A percentile compares a stretch with the other conserved stretches of the same genome.
phyloP scores from a whole-genome alignment of 2,329 filamentous ascomycete genomes.

The Diaporthe vexans region DNA sequence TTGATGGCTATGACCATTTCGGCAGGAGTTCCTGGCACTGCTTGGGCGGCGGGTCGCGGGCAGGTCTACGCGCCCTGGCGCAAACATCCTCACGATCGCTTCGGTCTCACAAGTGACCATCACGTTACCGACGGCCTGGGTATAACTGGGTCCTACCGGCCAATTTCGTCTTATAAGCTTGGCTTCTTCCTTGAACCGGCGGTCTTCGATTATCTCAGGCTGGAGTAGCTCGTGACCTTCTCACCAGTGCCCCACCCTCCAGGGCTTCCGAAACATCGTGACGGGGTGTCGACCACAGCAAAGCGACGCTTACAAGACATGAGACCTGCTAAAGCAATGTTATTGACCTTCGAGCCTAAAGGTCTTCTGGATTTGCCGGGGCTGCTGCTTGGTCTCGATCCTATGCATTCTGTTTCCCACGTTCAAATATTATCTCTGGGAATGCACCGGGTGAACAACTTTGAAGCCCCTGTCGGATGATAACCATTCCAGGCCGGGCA shows the following conservation, averaged over 20 bases:
- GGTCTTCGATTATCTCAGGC: background rate
- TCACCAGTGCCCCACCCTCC: background rate
- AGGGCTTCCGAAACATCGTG: background rate
- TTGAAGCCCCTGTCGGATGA: background rate
- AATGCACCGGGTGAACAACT: background rate
- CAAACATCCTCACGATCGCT: background rate
- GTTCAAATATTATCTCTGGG: background rate
- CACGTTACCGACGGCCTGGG: background rate
- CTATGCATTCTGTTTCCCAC: background rate
- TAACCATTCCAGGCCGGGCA: background rate
- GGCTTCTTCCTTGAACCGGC: background rate
- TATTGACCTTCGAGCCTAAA: too few species aligned
- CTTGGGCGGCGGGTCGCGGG: background rate
- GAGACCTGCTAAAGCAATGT: background rate
- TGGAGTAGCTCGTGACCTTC: background rate
- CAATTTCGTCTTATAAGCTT: background rate
- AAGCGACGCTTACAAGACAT: background rate
- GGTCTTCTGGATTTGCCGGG: too few species aligned
- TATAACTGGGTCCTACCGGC: background rate
- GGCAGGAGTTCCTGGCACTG: background rate
- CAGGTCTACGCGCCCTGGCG: background rate
- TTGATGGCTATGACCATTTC: background rate
- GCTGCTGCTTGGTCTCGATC: background rate
- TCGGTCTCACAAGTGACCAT: constrained; percentile 7
- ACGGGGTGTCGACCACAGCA: background rate